These are phyloP conservation scores for Scheffersomyces spartinae DNA, from an alignment of 805 yeast genomes.

Conservation along the genomic window DNA sequence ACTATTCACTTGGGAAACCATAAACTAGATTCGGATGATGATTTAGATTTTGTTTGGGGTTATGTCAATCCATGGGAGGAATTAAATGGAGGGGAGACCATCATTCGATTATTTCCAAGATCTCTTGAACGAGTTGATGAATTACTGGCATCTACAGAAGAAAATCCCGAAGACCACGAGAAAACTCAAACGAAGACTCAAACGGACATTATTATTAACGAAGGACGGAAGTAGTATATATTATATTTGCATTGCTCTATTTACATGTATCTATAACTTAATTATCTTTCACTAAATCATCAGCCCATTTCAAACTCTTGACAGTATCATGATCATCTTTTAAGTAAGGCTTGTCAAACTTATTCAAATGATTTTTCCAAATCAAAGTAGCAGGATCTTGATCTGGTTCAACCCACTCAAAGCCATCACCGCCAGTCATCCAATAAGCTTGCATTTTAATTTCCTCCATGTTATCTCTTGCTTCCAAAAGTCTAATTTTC, in stretches of 20 bases:
- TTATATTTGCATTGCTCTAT: too few relatives aligned
- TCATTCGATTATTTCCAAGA: too few relatives aligned
- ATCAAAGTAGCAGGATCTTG: slow-evolving; percentile 71
- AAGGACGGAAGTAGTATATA: too few relatives aligned
- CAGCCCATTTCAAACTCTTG: slow-evolving; percentile 27
- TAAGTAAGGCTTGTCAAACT: slow-evolving; percentile 2
- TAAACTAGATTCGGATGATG: slow-evolving; percentile 26
- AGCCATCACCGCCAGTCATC: slow-evolving; percentile 79
- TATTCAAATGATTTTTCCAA: slow-evolving; percentile 22
- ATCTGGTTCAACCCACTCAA: slow-evolving; percentile 85
- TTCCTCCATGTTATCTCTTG: slow-evolving; percentile 51
- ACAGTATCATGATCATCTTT: slow-evolving; percentile 6
- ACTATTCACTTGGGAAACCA: slow-evolving; percentile 25
- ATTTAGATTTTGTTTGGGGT: slow-evolving; percentile 31
- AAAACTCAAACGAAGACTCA: too few relatives aligned
- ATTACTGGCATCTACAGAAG: too few relatives aligned
- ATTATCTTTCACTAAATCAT: slow-evolving; percentile 19
- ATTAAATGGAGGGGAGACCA: too few relatives aligned
- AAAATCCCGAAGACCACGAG: too few relatives aligned
- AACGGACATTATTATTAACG: too few relatives aligned
- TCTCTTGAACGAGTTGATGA: too few relatives aligned
- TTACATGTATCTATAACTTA: slow-evolving; percentile 3
- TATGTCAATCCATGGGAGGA: slow-evolving; percentile 37
- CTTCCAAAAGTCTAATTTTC: slow-evolving; percentile 25
- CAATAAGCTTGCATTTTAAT: slow-evolving; percentile 69